phyloP scores from a whole-genome alignment of 345 rosid species.

The Salix udensis region DNA sequence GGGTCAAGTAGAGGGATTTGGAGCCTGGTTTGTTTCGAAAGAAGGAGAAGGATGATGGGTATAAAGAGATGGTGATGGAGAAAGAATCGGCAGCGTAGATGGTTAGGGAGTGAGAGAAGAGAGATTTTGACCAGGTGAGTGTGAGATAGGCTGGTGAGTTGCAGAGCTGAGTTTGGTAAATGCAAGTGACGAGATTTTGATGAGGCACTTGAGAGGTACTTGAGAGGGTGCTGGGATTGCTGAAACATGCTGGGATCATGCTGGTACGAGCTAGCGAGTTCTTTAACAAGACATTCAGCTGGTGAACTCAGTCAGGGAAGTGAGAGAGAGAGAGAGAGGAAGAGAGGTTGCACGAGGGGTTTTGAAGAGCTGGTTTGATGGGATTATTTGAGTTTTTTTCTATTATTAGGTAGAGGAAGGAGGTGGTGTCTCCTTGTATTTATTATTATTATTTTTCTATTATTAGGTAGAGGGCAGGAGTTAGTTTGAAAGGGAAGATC shows the following conservation, averaged over 20 bases:
- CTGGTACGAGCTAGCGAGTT: not conserved
- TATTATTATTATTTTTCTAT: too few relatives aligned
- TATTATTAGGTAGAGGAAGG: too few relatives aligned
- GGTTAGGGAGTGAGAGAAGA: constrained; percentile 47
- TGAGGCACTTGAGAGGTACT: constrained; percentile 35
- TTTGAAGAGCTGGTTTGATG: not conserved
- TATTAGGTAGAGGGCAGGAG: too few relatives aligned
- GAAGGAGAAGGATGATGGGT: constrained; percentile 43
- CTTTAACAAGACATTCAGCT: not conserved
- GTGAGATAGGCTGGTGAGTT: constrained; percentile 38
- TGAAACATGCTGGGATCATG: constrained; percentile 55
- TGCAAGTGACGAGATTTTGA: constrained; percentile 45
- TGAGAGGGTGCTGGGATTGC: constrained; percentile 36
- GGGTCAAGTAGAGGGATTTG: constrained; percentile 41
- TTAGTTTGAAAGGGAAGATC: too few relatives aligned
- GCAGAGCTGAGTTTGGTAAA: constrained; percentile 45
- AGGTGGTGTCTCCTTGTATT: too few relatives aligned
- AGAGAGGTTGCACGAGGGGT: not conserved
- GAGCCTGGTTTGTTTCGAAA: constrained; percentile 48
- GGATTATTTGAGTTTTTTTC: too few relatives aligned
- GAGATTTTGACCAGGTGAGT: constrained; percentile 50
- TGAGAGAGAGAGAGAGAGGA: not conserved
- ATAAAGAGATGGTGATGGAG: constrained; percentile 46
- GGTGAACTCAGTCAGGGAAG: not conserved
- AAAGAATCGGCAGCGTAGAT: constrained; percentile 40